A percentile compares a stretch with the other conserved stretches of the same genome.
These are phyloP conservation scores for Plasmodium blacklocki DNA, from an alignment of 169 alveolate genomes.

Conservation along the genomic window DNA sequence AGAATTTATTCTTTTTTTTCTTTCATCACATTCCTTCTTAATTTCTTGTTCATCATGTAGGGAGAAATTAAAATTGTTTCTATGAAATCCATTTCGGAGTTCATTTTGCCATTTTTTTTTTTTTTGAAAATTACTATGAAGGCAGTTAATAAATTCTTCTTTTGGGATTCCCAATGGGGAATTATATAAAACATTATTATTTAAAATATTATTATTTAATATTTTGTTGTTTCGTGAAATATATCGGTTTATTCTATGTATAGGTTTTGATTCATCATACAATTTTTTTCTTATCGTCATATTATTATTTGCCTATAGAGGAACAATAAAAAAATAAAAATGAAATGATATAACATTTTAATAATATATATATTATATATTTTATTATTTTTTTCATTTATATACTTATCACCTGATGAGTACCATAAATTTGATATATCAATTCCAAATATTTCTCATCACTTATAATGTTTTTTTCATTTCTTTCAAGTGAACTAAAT, in stretches of 20 bases:
- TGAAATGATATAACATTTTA: background rate
- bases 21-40: background rate
- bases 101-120: constrained; percentile 37
- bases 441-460: too few relatives aligned
- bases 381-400: too few relatives aligned
- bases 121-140: background rate
- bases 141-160: too few relatives aligned
- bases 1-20: background rate
- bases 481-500: too few relatives aligned
- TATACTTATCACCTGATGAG: too few relatives aligned
- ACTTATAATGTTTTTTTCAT: too few relatives aligned
- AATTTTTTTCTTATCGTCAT: too few relatives aligned
- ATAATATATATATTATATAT: background rate
- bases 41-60: constrained; percentile 7
- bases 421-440: too few relatives aligned
- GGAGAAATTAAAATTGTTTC: constrained; percentile 48
- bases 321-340: background rate
- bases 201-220: too few relatives aligned
- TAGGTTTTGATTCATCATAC: background rate
- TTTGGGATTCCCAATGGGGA: too few relatives aligned
- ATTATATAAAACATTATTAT: too few relatives aligned
- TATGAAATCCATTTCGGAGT: constrained; percentile 39
- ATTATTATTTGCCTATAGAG: constrained; percentile 5
- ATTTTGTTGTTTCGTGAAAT: background rate
- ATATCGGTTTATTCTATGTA: constrained; percentile 31